phyloP scores from a whole-genome alignment of 2,329 filamentous ascomycete genomes.

The Drechslerella stenobrocha region DNA sequence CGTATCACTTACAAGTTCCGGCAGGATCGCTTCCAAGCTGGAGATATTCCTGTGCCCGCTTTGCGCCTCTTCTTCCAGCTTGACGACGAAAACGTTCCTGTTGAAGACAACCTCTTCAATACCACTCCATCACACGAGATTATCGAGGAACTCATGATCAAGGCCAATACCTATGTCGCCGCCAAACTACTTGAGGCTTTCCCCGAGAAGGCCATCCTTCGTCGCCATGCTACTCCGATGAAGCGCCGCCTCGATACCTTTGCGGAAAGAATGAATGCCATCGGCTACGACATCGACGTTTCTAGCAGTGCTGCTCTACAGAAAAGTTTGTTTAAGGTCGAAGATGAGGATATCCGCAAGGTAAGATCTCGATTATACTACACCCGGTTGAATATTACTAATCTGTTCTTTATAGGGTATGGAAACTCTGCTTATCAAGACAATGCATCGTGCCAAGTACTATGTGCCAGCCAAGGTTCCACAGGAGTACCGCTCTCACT shows the following conservation, averaged over 20 bases:
- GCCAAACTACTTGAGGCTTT: conserved; percentile 77
- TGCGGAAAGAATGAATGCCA: conserved; percentile 85
- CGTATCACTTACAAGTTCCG: conserved; percentile 86
- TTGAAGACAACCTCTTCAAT: conserved; percentile 94
- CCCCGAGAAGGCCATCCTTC: conserved; percentile 88
- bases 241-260: conserved; percentile 86
- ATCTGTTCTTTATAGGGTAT: conserved; percentile 69
- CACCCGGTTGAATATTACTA: no score
- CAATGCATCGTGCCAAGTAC: conserved; percentile 96
- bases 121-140: conserved; percentile 86
- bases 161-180: conserved; percentile 86
- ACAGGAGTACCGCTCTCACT: conserved; percentile 81
- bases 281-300: conserved; percentile 87
- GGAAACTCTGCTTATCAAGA: conserved; percentile 92
- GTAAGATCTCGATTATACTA: no score
- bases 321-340: conserved; percentile 90
- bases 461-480: conserved; percentile 78
- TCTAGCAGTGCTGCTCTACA: conserved; percentile 88
- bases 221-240: conserved; percentile 82
- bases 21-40: conserved; percentile 79
- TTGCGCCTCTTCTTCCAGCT: conserved; percentile 89
- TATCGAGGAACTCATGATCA: conserved; percentile 92
- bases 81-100: conserved; percentile 96
- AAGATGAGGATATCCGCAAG: conserved; percentile 86
- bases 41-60: conserved; percentile 76